Base-by-base conservation (phyloP, 1,139 yeast species). In the Lodderomyces beijingensis region DNA sequence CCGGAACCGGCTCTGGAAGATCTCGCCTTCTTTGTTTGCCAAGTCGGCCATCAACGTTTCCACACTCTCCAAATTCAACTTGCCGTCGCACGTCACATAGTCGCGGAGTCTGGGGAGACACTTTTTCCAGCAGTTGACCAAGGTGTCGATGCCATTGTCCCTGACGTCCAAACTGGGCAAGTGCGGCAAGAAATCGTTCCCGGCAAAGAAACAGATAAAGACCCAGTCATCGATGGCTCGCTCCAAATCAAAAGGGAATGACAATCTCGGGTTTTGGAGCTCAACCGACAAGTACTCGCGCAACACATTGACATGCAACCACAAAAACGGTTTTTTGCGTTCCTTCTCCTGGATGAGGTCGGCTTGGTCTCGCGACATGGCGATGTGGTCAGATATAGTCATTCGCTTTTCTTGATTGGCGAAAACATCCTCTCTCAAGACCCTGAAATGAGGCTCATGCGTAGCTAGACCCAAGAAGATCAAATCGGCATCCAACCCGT, bases 201-300 rank as follows among this genome's bases (percentile, higher is more conserved):
- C 99, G 38, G 91, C 95, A 54, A 93, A 93, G 65, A 93, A 93
- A 71, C 97, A 91, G 89, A 93, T 83, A 47, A 93, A 93, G 12
- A 93, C 89, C 98, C 98, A 93, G 61, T 93, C 99, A 55, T 93
- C 99, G 40, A 93, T 81, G 3, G 97, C 96, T 38, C 98, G 71
- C 59, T 93, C 99, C 40, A 88, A 60, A 53, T 91, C 96, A 59
- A 83, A 88, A 12, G 79, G 74, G 49, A 85, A 82, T 1, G 87
- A 72, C 19, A 82, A 55, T 29, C 80, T 70, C 2, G 89, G 87
- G 18, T 84, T 76, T 39, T 65, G 70, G 35, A 93, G 67, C 56
- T 93, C 99, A 8, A 85, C 77, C 36, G 81, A 86, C 38, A 93
- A 67, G 50, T 93, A 93, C 50, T 93, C 97, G 41, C 98, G 66